Conservation (phyloP, 2,329 filamentous ascomycete genomes). For the Rhinocladiella similis region DNA sequence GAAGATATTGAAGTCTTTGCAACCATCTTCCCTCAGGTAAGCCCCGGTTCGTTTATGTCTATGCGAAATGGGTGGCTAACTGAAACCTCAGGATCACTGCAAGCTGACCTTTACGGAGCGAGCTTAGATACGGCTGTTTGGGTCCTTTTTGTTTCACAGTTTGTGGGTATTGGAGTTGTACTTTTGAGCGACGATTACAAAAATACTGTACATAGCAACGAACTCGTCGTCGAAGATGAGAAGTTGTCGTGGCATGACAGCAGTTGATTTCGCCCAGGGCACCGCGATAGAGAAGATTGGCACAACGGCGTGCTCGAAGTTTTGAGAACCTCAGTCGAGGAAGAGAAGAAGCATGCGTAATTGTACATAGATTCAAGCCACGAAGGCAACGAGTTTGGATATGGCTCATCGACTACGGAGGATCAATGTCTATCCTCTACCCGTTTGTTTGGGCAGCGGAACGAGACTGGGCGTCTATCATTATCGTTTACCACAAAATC, state of each 20-base stretch:
- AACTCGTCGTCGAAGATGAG: neutral
- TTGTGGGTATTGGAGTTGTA: slow-evolving; percentile 11
- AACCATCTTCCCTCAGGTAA: slow-evolving; percentile 93
- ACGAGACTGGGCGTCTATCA: no score
- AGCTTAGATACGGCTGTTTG: slow-evolving; percentile 28
- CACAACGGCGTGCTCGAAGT: neutral
- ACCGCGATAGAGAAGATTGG: neutral
- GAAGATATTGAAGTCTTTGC: slow-evolving; percentile 99
- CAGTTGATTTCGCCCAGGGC: neutral
- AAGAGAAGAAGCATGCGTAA: neutral
- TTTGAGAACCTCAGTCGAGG: neutral
- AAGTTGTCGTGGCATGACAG: neutral
- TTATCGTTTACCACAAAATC: neutral
- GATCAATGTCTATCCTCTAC: no score
- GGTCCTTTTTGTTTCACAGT: slow-evolving; percentile 8
- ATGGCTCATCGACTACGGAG: neutral
- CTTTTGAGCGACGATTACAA: neutral
- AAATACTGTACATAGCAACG: neutral
- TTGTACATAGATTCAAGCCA: slow-evolving; percentile 12
- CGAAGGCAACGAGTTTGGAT: slow-evolving; percentile 14
- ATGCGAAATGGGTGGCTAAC: slow-evolving; percentile 9
- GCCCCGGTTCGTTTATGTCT: slow-evolving; percentile 34
- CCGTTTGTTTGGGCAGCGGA: no score
- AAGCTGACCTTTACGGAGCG: slow-evolving; percentile 67
- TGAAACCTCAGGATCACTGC: slow-evolving; percentile 69